phyloP scores from a whole-genome alignment of 2,329 filamentous ascomycete genomes.

The Pseudogymnoascus sp. region DNA sequence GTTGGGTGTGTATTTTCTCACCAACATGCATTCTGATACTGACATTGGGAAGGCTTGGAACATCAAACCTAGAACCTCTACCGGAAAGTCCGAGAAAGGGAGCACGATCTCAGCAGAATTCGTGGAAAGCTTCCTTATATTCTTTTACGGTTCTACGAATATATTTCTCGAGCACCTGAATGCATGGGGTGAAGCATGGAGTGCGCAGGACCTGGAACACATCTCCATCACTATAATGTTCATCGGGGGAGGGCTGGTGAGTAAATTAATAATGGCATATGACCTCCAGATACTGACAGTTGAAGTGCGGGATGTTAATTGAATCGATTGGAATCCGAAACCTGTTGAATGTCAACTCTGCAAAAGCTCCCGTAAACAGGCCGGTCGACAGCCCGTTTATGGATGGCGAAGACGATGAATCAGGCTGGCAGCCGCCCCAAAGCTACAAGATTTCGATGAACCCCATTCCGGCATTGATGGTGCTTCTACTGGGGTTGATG shows the following conservation, averaged over 20 bases:
- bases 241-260: conserved; percentile 80
- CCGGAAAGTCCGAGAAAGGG: conserved; percentile 48
- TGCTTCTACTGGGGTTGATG: conserved; percentile 83
- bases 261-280: conserved; percentile 26
- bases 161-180: conserved; percentile 87
- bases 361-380: conserved; percentile 33
- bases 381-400: conserved; percentile 24
- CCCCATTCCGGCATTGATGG: conserved; percentile 78
- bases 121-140: conserved; percentile 81
- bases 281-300: conserved; percentile 20
- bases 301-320: conserved; percentile 70
- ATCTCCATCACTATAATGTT: conserved; percentile 89
- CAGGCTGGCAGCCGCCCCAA: conserved; percentile 49
- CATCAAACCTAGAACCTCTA: conserved; percentile 49
- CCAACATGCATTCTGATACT: conserved; percentile 15
- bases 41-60: conserved; percentile 66
- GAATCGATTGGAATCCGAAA: conserved; percentile 65
- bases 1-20: conserved; percentile 61
- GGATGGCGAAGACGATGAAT: conserved; percentile 35
- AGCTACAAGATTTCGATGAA: conserved; percentile 74
- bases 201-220: conserved; percentile 77
- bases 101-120: conserved; percentile 73
- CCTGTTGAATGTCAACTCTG: conserved; percentile 46
- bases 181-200: conserved; percentile 63
- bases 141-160: conserved; percentile 80